Evolutionary conservation across 208 protist genomes (phyloP).

Genomic region (Naegleria fowleri): DNA sequence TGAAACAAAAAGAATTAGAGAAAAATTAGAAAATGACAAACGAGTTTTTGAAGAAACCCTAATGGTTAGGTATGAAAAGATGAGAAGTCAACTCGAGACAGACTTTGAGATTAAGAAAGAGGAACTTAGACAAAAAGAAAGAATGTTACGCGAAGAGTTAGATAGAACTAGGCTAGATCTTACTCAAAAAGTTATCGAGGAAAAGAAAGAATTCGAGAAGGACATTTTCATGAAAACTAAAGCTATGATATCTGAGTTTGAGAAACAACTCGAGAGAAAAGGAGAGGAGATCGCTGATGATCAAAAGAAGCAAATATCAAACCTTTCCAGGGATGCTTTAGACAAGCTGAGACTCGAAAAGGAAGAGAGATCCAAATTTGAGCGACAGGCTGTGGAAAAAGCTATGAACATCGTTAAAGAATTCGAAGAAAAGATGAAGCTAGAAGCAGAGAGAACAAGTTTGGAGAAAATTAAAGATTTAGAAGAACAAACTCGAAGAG

Average conservation of each 20-base stretch:
- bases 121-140: background rate
- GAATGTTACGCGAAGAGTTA: background rate
- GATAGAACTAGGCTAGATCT: background rate
- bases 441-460: background rate
- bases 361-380: background rate
- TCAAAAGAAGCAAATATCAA: background rate
- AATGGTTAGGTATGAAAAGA: background rate
- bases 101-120: conserved; percentile 12
- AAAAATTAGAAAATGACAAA: conserved; percentile 8
- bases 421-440: conserved; percentile 11
- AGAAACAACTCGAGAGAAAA: background rate
- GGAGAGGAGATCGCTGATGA: background rate
- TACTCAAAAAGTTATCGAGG: background rate
- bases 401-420: conserved; percentile 10
- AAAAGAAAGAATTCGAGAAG: background rate
- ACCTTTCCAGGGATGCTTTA: background rate
- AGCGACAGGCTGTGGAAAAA: background rate
- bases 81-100: background rate
- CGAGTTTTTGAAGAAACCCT: background rate
- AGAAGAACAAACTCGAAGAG: background rate
- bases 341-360: background rate
- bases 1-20: background rate
- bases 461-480: background rate
- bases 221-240: background rate
- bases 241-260: background rate